Evolutionary conservation across 73 alveolate genomes (phyloP).

Genomic region (Stentor coeruleus): DNA sequence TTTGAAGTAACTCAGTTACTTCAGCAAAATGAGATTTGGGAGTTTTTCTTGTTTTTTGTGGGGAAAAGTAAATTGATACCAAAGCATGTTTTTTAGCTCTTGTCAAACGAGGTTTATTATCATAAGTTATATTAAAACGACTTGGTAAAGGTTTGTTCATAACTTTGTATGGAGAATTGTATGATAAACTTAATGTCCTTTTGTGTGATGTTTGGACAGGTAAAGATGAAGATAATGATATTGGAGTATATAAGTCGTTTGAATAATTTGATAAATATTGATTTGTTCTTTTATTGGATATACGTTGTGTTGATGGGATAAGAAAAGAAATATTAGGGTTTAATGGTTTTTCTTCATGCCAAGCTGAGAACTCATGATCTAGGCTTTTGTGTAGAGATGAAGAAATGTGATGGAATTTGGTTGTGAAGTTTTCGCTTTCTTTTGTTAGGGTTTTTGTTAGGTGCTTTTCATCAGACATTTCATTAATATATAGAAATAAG

Average conservation of each 20-base stretch:
- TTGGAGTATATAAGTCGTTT: too few species aligned
- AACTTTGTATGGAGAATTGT: not conserved
- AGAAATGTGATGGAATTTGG: not conserved
- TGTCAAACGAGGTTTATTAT: not conserved
- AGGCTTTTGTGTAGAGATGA: not conserved
- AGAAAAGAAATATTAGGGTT: too few species aligned
- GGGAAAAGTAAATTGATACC: not conserved
- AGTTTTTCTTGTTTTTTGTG: not conserved
- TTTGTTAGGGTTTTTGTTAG: not conserved
- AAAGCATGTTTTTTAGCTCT: not conserved
- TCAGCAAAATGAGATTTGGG: not conserved
- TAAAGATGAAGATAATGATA: too few species aligned
- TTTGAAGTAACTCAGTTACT: not conserved
- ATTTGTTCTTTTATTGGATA: not conserved
- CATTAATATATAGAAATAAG: too few species aligned
- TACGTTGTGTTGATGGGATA: not conserved
- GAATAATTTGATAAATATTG: not conserved
- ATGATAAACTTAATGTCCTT: not conserved
- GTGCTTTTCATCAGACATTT: not conserved
- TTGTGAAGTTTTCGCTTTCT: not conserved
- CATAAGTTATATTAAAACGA: not conserved
- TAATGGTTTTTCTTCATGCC: not conserved
- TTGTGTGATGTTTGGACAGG: not conserved
- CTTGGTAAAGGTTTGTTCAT: too few species aligned
- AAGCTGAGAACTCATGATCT: not conserved